These are phyloP conservation scores for Eucalyptus victrix DNA, from an alignment of 345 rosid species.

Conservation along the genomic window DNA sequence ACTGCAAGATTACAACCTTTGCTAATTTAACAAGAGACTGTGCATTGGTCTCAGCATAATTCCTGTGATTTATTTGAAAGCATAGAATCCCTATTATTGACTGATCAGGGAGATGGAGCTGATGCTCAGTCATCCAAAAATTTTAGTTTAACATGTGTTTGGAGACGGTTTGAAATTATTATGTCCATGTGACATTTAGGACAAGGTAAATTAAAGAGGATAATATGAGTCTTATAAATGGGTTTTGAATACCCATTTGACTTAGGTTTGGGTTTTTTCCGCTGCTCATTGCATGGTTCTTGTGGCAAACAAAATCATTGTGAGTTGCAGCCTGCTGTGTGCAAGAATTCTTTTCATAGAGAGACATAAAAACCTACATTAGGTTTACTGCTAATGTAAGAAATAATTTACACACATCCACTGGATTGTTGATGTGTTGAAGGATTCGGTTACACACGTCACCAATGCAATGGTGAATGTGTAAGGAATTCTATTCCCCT, in stretches of 20 bases:
- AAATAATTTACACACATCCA: not conserved
- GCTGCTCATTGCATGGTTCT: not conserved
- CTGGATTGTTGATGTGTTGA: not conserved
- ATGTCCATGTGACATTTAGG: not conserved
- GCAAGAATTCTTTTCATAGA: not conserved
- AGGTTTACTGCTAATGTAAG: not conserved
- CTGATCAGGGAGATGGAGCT: not conserved
- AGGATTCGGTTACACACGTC: not conserved
- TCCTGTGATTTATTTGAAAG: not conserved
- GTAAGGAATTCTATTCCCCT: not conserved
- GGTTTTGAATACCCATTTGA: not conserved
- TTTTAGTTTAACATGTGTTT: not conserved
- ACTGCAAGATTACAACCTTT: not conserved
- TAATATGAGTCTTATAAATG: not conserved
- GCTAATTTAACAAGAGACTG: not conserved
- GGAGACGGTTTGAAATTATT: not conserved
- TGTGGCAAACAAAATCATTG: not conserved
- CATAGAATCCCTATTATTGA: not conserved
- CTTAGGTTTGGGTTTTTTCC: not conserved
- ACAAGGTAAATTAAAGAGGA: not conserved
- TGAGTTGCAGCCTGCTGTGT: not conserved
- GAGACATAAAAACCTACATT: not conserved
- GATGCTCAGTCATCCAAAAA: not conserved
- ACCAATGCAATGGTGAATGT: not conserved
- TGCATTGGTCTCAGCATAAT: not conserved